phyloP scores from a whole-genome alignment of 2,329 filamentous ascomycete species.

The Fusarium sp. region DNA sequence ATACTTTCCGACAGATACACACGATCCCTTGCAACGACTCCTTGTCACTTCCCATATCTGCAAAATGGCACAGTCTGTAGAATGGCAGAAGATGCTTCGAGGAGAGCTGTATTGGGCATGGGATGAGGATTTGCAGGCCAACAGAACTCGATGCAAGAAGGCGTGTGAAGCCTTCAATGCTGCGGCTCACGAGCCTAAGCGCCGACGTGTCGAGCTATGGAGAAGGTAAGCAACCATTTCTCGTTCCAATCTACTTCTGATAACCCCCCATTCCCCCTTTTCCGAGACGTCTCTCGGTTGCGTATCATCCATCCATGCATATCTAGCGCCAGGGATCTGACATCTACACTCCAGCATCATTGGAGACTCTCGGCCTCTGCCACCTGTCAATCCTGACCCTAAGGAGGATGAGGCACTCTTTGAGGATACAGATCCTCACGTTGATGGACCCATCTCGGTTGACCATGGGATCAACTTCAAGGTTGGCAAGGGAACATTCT shows the following conservation, averaged over 20 bases:
- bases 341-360: neutral
- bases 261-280: neutral
- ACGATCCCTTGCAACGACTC: neutral
- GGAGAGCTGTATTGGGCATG: neutral
- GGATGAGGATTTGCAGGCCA: neutral
- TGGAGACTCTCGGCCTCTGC: neutral
- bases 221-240: neutral
- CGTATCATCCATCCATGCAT: neutral
- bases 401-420: neutral
- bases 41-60: neutral
- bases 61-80: neutral
- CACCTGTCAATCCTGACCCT: neutral
- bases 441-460: neutral
- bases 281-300: neutral
- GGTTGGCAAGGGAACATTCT: neutral
- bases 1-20: neutral
- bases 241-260: neutral
- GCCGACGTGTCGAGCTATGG: neutral
- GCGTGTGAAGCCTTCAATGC: neutral
- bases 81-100: neutral
- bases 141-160: neutral
- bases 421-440: neutral
- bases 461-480: neutral
- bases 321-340: neutral
- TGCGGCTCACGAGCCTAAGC: neutral